Evolutionary conservation across 192 early-diverging fungal species (phyloP).

Genomic region (Allomyces javanicus): DNA sequence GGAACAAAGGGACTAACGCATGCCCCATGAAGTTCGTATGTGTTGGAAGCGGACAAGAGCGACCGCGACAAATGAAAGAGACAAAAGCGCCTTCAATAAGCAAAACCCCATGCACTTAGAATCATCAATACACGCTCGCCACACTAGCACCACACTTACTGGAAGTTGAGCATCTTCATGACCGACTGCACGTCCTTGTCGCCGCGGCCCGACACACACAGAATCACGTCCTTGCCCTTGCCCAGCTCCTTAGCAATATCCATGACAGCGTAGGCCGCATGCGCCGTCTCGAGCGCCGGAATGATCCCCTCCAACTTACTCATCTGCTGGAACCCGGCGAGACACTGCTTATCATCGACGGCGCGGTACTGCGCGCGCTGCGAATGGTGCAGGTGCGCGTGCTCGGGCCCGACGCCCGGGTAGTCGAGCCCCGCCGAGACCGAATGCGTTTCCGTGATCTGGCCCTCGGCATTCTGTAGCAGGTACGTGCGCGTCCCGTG

Average conservation of each 20-base stretch:
- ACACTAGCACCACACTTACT: neutral
- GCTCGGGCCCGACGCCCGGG: slow-evolving; percentile 94
- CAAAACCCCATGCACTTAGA: too few species aligned
- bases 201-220: slow-evolving; percentile 82
- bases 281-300: slow-evolving; percentile 80
- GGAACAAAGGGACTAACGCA: too few species aligned
- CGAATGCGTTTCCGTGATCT: slow-evolving; percentile 87
- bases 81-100: too few species aligned
- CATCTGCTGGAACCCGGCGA: slow-evolving; percentile 21
- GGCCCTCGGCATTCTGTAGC: slow-evolving; percentile 87
- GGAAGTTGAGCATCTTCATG: neutral
- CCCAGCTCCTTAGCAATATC: slow-evolving; percentile 54
- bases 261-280: slow-evolving; percentile 67
- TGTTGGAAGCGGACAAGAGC: too few species aligned
- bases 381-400: slow-evolving; percentile 71
- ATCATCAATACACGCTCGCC: too few species aligned
- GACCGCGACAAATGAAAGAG: too few species aligned
- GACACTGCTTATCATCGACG: slow-evolving; percentile 22
- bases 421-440: slow-evolving; percentile 95
- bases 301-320: slow-evolving; percentile 24
- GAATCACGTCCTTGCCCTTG: slow-evolving; percentile 61
- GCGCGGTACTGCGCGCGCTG: slow-evolving; percentile 61
- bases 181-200: slow-evolving; percentile 96
- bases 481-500: slow-evolving; percentile 92
- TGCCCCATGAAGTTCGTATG: too few species aligned